Evolutionary conservation across 305 asterid genomes (phyloP).

Genomic region (Plantago lanceolata): DNA sequence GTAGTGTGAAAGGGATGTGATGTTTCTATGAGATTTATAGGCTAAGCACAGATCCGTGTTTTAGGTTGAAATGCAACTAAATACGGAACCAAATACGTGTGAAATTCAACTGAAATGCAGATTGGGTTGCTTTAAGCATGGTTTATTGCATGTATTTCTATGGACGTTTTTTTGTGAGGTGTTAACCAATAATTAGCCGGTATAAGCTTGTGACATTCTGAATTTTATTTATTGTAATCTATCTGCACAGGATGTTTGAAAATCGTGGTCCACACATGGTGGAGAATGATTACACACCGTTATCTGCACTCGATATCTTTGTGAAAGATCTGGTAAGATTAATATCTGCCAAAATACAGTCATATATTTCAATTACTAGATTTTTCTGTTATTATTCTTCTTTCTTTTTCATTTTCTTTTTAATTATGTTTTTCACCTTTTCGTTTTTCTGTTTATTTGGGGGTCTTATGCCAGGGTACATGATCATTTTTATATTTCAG

Average conservation of each 20-base stretch:
- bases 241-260: conserved; percentile 86
- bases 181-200: neutral
- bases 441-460: conserved; percentile 15
- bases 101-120: too few species aligned
- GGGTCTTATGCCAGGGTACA: conserved; percentile 18
- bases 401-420: conserved; percentile 9
- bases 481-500: conserved; percentile 37
- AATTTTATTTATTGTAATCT: conserved; percentile 13
- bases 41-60: too few species aligned
- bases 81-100: too few species aligned
- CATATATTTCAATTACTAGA: neutral
- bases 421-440: conserved; percentile 8
- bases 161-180: too few species aligned
- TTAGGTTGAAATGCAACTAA: too few species aligned
- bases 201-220: neutral
- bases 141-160: too few species aligned
- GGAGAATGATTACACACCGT: conserved; percentile 88
- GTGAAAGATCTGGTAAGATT: conserved; percentile 91
- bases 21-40: too few species aligned
- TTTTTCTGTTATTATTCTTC: conserved; percentile 13
- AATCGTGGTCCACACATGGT: conserved; percentile 97
- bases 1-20: too few species aligned
- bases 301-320: conserved; percentile 95
- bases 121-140: too few species aligned
- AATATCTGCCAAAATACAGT: conserved; percentile 21